Conservation (phyloP, 2,329 filamentous ascomycete species). For the Colletotrichum agaves region DNA sequence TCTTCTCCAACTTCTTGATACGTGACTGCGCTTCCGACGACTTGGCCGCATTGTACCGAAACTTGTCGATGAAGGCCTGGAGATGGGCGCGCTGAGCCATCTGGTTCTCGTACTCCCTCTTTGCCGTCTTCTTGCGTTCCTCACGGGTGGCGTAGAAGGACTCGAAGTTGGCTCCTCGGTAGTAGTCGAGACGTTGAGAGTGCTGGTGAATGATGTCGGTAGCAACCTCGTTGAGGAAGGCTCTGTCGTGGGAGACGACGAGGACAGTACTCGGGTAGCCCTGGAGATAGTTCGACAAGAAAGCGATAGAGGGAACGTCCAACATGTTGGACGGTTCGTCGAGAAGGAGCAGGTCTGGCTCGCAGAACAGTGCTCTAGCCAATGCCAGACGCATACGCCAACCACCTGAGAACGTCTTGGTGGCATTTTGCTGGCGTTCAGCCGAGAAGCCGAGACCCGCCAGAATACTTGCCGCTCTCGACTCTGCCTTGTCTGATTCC, state of each 20-base stretch:
- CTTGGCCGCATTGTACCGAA: constrained; percentile 98
- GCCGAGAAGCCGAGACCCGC: constrained; percentile 96
- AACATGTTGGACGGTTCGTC: constrained; percentile 99
- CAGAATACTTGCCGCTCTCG: constrained; percentile 93
- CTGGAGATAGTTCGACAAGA: constrained; percentile 95
- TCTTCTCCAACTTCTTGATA: constrained; percentile 98
- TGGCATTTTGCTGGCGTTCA: constrained; percentile 91
- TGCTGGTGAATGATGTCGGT: constrained; percentile 99
- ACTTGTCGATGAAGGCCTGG: constrained; percentile 99
- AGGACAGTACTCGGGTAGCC: constrained; percentile 93
- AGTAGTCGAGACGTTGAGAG: constrained; percentile 97
- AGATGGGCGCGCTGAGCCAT: constrained; percentile 94
- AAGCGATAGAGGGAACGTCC: constrained; percentile 99
- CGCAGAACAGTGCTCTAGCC: constrained; percentile 95
- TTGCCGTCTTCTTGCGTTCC: constrained; percentile 94
- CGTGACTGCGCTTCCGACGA: constrained; percentile 97
- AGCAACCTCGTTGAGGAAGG: constrained; percentile 98
- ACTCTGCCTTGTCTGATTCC: constrained; percentile 98
- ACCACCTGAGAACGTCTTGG: constrained; percentile 98
- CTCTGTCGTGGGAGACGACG: constrained; percentile 98
- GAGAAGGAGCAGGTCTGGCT: constrained; percentile 93
- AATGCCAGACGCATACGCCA: constrained; percentile 98
- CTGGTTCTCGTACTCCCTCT: constrained; percentile 98
- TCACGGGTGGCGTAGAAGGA: constrained; percentile 98
- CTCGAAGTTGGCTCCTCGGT: constrained; percentile 96